A percentile compares a stretch with the other conserved stretches of the same genome.
Conservation (phyloP, 352 stramenopile species). For the Pythium phragmitis region DNA sequence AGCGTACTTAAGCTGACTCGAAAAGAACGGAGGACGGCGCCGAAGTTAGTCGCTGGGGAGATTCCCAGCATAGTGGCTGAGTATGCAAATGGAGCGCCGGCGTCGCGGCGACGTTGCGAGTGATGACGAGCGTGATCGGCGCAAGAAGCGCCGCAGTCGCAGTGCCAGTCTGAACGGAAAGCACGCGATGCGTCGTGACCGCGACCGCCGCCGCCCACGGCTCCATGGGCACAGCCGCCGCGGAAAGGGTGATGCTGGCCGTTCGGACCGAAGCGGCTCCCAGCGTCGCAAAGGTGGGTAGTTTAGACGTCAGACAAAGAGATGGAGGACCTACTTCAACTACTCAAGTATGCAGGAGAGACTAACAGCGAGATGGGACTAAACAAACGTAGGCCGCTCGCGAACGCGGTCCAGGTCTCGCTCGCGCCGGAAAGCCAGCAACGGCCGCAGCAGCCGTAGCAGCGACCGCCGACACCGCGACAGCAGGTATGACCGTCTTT, state of each 20-base stretch:
- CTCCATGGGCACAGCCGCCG: constrained; percentile 4
- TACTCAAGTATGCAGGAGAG: no score
- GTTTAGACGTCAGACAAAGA: background rate
- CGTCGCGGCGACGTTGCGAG: constrained; percentile 10
- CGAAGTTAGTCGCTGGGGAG: constrained; percentile 3
- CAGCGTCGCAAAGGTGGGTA: constrained; percentile 11
- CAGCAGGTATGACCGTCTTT: constrained; percentile 5
- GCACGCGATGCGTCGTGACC: background rate
- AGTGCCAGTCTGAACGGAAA: constrained; percentile 25
- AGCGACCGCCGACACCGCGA: constrained; percentile 11
- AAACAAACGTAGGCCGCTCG: constrained; percentile 5
- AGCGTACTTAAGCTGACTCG: constrained; percentile 24
- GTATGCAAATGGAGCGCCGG: constrained; percentile 19
- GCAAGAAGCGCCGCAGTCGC: constrained; percentile 33
- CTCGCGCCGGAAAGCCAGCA: constrained; percentile 14
- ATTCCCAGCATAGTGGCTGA: constrained; percentile 5
- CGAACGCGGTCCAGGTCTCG: constrained; percentile 17
- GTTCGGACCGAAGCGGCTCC: constrained; percentile 3
- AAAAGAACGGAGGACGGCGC: constrained; percentile 10
- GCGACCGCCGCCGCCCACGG: constrained; percentile 14
- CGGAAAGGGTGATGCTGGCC: background rate
- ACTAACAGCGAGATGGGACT: no score
- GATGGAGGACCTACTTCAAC: no score
- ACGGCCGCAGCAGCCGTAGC: constrained; percentile 6
- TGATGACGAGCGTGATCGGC: constrained; percentile 23